Percentiles rank a stretch among this genome's conserved stretches.
Conservation (phyloP, 495 filamentous ascomycete species). For the Penicillium tannophilum region DNA sequence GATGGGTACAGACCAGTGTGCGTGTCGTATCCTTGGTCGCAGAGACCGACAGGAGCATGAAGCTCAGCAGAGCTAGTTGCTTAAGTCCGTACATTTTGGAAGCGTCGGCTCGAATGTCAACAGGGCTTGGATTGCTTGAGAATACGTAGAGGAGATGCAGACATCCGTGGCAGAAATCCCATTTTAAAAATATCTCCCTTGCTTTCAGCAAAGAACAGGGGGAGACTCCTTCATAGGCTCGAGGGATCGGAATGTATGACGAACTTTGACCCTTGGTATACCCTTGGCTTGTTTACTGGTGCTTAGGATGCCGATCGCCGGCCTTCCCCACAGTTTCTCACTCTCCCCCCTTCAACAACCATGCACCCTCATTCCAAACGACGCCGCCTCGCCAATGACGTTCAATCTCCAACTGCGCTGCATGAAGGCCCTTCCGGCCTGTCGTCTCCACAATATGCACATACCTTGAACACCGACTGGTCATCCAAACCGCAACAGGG, state of each 20-base stretch:
- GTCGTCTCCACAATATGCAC: conserved; percentile 10
- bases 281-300: neutral
- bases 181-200: neutral
- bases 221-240: neutral
- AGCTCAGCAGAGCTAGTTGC: conserved; percentile 25
- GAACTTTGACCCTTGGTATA: neutral
- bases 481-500: neutral
- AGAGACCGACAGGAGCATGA: conserved; percentile 26
- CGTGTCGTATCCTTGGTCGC: conserved; percentile 18
- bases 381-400: conserved; percentile 9
- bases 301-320: neutral
- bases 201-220: neutral
- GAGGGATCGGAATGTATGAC: conserved; percentile 15
- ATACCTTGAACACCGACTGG: conserved; percentile 13
- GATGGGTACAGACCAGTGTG: conserved; percentile 16
- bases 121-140: neutral
- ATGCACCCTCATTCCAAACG: conserved; percentile 14
- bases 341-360: neutral
- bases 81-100: conserved; percentile 31
- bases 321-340: conserved; percentile 18
- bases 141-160: neutral
- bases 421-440: conserved; percentile 6
- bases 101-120: neutral
- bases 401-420: conserved; percentile 4
- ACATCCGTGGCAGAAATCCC: neutral